phyloP scores from a whole-genome alignment of 2,329 filamentous ascomycete genomes.

The Sphaerulina vaccinii region DNA sequence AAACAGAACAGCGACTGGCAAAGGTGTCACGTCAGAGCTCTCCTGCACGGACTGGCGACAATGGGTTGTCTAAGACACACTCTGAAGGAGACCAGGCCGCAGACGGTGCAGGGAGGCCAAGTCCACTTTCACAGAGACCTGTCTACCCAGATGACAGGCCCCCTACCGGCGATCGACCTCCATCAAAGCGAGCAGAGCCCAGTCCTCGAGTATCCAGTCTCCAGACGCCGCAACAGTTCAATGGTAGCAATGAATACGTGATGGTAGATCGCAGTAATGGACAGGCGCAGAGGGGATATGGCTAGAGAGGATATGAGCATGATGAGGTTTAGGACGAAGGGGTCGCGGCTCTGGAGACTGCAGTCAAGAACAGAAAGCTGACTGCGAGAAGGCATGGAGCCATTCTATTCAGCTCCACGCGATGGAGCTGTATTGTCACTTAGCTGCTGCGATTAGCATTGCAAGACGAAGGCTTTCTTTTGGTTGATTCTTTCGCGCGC shows the following conservation, averaged over 20 bases:
- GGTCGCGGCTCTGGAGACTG: slow-evolving; percentile 16
- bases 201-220: slow-evolving; percentile 22
- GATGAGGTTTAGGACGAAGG: too few relatives aligned
- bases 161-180: slow-evolving; percentile 26
- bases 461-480: slow-evolving; percentile 13
- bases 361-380: slow-evolving; percentile 13
- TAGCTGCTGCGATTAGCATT: slow-evolving; percentile 16
- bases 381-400: slow-evolving; percentile 15
- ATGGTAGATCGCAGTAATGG: slow-evolving; percentile 33
- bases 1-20: slow-evolving; percentile 75
- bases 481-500: background rate
- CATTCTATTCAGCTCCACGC: slow-evolving; percentile 17
- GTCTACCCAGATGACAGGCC: slow-evolving; percentile 29
- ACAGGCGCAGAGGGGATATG: slow-evolving; percentile 25
- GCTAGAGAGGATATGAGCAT: too few relatives aligned
- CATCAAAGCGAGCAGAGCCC: slow-evolving; percentile 25
- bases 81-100: slow-evolving; percentile 23
- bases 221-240: slow-evolving; percentile 20
- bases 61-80: slow-evolving; percentile 24
- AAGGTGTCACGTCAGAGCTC: slow-evolving; percentile 34
- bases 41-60: slow-evolving; percentile 25
- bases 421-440: slow-evolving; percentile 22
- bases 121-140: slow-evolving; percentile 30
- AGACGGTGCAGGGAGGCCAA: slow-evolving; percentile 18
- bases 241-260: slow-evolving; percentile 33